Conservation (phyloP, 768 basidiomycete species). For the Fibroporia radiculosa region DNA sequence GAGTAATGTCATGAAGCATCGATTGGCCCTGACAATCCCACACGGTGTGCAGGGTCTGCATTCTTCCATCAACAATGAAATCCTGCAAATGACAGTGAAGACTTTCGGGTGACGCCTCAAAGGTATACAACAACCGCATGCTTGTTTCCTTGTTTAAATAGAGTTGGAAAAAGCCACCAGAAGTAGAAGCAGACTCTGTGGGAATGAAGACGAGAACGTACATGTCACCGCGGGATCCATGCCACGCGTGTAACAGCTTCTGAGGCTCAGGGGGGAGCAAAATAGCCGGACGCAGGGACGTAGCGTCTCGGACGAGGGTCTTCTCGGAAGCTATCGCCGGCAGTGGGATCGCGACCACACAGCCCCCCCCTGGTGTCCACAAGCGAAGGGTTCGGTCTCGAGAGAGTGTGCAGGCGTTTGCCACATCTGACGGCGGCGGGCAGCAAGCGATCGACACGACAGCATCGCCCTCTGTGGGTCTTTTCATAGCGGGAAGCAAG, state of each 20-base stretch:
- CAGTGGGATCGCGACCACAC: conserved; percentile 56
- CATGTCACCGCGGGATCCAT: conserved; percentile 37
- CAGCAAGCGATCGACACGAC: conserved; percentile 67
- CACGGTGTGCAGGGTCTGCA: conserved; percentile 49
- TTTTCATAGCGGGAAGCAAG: conserved; percentile 48
- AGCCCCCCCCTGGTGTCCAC: conserved; percentile 75
- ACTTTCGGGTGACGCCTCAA: conserved; percentile 54
- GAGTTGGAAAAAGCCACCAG: conserved; percentile 78
- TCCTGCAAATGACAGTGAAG: conserved; percentile 72
- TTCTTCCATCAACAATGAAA: conserved; percentile 44
- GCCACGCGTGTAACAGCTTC: conserved; percentile 57
- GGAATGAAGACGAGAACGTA: conserved; percentile 70
- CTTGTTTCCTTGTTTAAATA: conserved; percentile 45
- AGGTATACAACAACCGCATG: conserved; percentile 45
- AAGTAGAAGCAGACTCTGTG: conserved; percentile 49
- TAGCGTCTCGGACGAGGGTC: conserved; percentile 25
- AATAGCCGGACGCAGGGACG: conserved; percentile 30
- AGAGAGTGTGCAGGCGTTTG: conserved; percentile 77
- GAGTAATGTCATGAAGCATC: conserved; percentile 41
- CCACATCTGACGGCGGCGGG: conserved; percentile 69
- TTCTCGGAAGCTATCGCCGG: conserved; percentile 27
- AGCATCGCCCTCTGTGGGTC: conserved; percentile 41
- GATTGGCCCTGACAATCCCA: conserved; percentile 82
- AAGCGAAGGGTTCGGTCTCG: conserved; percentile 77
- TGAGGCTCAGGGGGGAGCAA: conserved; percentile 56